Conservation (phyloP, 2,329 filamentous ascomycete species). For the Penicillium janthinellum region DNA sequence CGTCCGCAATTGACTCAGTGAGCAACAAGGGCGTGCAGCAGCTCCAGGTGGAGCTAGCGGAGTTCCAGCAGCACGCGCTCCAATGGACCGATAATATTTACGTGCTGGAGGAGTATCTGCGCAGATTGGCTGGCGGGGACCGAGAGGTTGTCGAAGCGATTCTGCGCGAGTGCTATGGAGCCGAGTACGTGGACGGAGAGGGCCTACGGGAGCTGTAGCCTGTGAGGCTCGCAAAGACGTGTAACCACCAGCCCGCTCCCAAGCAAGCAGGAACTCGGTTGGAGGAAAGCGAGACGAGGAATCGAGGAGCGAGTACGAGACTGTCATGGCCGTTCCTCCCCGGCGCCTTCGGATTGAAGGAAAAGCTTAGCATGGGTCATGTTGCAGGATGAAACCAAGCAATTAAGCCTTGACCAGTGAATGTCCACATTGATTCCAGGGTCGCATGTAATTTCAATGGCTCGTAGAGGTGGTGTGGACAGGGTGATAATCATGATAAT, state of each 20-base stretch:
- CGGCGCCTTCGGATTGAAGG: not conserved
- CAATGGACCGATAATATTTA: slow-evolving; percentile 51
- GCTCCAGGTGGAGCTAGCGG: slow-evolving; percentile 37
- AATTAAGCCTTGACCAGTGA: not conserved
- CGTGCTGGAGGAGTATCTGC: slow-evolving; percentile 45
- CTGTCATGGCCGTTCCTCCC: not conserved
- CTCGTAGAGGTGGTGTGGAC: not conserved
- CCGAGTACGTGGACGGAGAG: slow-evolving; percentile 58
- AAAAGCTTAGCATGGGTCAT: slow-evolving; percentile 17
- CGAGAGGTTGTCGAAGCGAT: slow-evolving; percentile 47
- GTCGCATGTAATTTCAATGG: too few species aligned
- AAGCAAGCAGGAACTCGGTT: not conserved
- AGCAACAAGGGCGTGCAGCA: slow-evolving; percentile 37
- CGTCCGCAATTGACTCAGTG: slow-evolving; percentile 30
- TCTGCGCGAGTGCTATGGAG: slow-evolving; percentile 53
- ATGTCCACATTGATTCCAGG: too few species aligned
- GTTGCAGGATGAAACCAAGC: slow-evolving; percentile 2
- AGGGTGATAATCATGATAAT: slow-evolving; percentile 10
- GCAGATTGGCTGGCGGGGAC: slow-evolving; percentile 45
- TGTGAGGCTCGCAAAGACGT: not conserved
- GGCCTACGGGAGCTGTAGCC: slow-evolving; percentile 48
- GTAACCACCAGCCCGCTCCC: not conserved
- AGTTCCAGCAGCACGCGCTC: slow-evolving; percentile 35
- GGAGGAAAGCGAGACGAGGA: not conserved
- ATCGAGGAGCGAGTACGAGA: not conserved